Evolutionary conservation across 148 eudicot species (phyloP).

Genomic region (Fagopyrum homotropicum): DNA sequence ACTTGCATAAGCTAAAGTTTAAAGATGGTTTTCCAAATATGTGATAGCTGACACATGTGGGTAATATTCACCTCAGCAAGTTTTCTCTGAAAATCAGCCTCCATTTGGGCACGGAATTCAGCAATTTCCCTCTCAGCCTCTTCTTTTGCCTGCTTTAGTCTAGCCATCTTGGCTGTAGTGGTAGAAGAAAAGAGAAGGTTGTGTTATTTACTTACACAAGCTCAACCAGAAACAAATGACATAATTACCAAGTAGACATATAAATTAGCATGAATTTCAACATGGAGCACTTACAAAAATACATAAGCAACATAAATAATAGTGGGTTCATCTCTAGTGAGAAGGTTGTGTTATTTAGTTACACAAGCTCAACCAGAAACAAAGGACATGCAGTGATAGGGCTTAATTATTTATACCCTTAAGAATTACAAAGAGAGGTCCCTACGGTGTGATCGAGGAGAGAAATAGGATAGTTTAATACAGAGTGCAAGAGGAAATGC

Average conservation of each 20-base stretch:
- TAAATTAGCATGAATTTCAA: background rate
- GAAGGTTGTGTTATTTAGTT: too few species aligned
- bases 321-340: too few species aligned
- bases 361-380: too few species aligned
- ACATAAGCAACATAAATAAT: background rate
- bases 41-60: background rate
- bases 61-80: conserved; percentile 50
- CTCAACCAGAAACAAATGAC: background rate
- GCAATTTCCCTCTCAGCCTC: conserved; percentile 91
- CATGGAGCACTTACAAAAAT: background rate
- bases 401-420: too few species aligned
- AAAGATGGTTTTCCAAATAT: background rate
- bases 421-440: too few species aligned
- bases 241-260: background rate
- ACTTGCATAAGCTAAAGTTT: background rate
- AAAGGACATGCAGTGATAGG: background rate
- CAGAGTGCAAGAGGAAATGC: too few species aligned
- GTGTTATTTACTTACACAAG: background rate
- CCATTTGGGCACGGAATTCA: conserved; percentile 81
- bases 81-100: conserved; percentile 66
- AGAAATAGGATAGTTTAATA: too few species aligned
- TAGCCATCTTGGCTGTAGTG: conserved; percentile 63
- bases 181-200: conserved; percentile 13
- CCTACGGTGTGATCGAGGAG: too few species aligned
- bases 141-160: conserved; percentile 84